Evolutionary conservation across 2,329 filamentous ascomycete genomes (phyloP), one percentile per base, ranked within the genome.

Genomic region (Colletotrichum musicola): DNA sequence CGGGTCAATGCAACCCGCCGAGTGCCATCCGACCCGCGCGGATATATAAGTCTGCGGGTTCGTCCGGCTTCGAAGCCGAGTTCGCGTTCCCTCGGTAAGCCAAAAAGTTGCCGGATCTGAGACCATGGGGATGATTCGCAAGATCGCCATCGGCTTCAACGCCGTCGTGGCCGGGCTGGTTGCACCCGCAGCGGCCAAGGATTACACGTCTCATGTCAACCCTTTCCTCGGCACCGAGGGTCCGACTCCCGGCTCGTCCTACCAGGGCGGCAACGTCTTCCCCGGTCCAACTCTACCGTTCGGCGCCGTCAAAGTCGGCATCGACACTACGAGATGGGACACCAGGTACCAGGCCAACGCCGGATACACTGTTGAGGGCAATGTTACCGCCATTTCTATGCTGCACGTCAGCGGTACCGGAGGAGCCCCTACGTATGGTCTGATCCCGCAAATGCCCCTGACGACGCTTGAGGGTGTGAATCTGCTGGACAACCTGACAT

Each of bases 331-430:
- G 44, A 71, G 73, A 55, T 72, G 71, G 44, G 73, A 73, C 40
- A 70, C 73, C 0, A 65, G 71, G 49, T 75, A 69, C 14, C 72
- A 75, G 9, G 73, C 74, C 20, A 80, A 81, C 62, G 78, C 74
- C n/a, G 79, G 79, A 14, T 82, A 77, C 64, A 81, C 78, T 0
- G 76, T 80, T 0, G 72, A 77, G 51, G 83, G 83, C 2, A 80
- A 82, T 16, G 82, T 86, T 57, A 85, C 83, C 0, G 84, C 79
- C 3, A 83, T 86, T 71, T 84, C 82, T 20, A 83, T 87, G 82
- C 81, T 87, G 76, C 86, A 88, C 65, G 86, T 86, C 69, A 83
- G 81, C 61, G 86, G 86, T 0, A 90, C 86, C 0, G 88, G 88
- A 14, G 88, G 88, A 1, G 83, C 83, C 10, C 85, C 88, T 0